Conservation (phyloP, 176 grass and related monocot species). For the Aegilops speltoides region DNA sequence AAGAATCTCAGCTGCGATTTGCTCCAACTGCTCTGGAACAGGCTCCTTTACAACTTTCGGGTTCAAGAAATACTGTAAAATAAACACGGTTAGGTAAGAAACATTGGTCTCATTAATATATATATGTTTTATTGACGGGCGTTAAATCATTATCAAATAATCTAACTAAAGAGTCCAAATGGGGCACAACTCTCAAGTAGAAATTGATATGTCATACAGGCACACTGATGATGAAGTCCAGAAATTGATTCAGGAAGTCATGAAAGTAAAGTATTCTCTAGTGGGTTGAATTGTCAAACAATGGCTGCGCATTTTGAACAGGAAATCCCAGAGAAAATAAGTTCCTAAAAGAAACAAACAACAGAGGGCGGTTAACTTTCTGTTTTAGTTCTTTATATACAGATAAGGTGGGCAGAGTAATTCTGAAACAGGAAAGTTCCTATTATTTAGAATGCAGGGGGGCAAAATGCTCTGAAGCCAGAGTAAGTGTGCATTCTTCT, state of each 20-base stretch:
- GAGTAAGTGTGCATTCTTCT: background rate
- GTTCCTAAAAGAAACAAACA: background rate
- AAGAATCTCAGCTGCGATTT: conserved; percentile 83
- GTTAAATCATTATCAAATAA: background rate
- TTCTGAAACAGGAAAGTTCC: conserved; percentile 1
- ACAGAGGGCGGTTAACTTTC: background rate
- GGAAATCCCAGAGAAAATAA: background rate
- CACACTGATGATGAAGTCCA: background rate
- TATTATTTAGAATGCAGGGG: background rate
- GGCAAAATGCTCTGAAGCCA: background rate
- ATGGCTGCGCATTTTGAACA: background rate
- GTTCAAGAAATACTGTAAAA: conserved; percentile 87
- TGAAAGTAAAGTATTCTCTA: background rate
- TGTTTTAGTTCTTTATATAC: background rate
- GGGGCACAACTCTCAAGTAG: background rate
- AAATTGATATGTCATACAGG: background rate
- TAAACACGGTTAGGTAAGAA: conserved; percentile 27
- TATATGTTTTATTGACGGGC: background rate
- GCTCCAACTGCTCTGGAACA: conserved; percentile 81
- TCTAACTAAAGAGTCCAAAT: conserved; percentile 9
- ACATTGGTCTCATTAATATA: background rate
- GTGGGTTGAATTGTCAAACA: background rate
- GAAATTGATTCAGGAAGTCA: background rate
- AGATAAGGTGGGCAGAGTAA: background rate
- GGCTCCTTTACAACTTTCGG: conserved; percentile 79